phyloP scores from a whole-genome alignment of 768 basidiomycete species.

The Tulasnella sp. region DNA sequence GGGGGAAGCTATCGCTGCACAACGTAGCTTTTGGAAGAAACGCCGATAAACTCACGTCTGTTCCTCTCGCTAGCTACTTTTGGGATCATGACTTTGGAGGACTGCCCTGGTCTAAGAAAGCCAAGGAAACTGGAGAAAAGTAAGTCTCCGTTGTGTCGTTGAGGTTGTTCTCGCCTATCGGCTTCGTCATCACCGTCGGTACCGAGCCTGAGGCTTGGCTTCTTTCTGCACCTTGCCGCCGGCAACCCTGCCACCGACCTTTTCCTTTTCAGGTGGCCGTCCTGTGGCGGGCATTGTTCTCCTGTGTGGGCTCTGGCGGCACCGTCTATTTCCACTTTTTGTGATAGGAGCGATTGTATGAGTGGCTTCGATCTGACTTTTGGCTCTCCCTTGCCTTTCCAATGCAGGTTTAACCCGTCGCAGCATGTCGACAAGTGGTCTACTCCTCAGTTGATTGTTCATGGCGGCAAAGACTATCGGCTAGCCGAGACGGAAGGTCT shows the following conservation, averaged over 20 bases:
- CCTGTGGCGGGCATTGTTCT: neutral
- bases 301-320: neutral
- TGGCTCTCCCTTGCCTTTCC: neutral
- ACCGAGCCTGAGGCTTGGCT: neutral
- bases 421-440: slow-evolving; percentile 84
- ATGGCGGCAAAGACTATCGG: slow-evolving; percentile 87
- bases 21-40: neutral
- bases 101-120: slow-evolving; percentile 70
- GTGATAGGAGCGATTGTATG: neutral
- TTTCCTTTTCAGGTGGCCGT: neutral
- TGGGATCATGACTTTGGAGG: slow-evolving; percentile 79
- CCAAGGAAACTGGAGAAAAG: slow-evolving; percentile 60
- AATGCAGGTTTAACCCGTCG: slow-evolving; percentile 68
- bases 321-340: neutral
- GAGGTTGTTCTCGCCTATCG: neutral
- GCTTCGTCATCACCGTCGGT: neutral
- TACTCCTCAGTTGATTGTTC: slow-evolving; percentile 82
- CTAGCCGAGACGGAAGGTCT: slow-evolving; percentile 85
- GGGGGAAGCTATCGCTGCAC: slow-evolving; percentile 42
- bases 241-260: neutral
- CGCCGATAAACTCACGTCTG: neutral
- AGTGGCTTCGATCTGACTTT: neutral
- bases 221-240: neutral
- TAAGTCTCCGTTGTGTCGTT: slow-evolving; percentile 42
- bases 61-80: neutral